Percentiles rank a stretch among this genome's conserved stretches.
Evolutionary conservation across 1,284 basidiomycete species (phyloP).

Genomic region (Austropuccinia psidii): DNA sequence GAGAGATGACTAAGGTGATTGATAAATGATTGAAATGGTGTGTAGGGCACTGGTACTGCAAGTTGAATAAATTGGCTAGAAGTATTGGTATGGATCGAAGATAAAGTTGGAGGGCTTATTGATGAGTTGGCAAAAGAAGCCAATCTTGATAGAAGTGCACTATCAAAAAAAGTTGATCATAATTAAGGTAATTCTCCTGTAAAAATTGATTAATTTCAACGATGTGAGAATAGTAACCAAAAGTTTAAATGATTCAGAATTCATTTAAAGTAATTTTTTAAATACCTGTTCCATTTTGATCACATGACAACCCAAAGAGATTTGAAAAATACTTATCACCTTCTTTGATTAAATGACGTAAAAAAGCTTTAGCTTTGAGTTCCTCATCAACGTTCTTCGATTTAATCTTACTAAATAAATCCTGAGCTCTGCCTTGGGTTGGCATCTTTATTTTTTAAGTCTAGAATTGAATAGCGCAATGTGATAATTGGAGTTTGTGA

Average conservation of each 20-base stretch:
- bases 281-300: not conserved
- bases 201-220: no score
- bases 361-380: not conserved
- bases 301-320: conserved; percentile 19
- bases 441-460: not conserved
- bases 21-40: conserved; percentile 28
- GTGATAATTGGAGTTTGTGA: not conserved
- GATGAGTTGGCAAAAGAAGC: no score
- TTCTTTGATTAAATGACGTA: conserved; percentile 24
- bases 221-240: no score
- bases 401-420: conserved; percentile 6
- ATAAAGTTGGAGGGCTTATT: no score
- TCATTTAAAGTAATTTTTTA: no score
- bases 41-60: not conserved
- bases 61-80: not conserved
- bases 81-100: not conserved
- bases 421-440: not conserved
- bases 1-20: conserved; percentile 32
- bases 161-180: no score
- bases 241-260: no score
- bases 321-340: conserved; percentile 18
- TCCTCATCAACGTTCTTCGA: not conserved
- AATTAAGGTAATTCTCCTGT: no score
- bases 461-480: not conserved
- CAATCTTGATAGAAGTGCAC: no score